Percentiles rank a stretch among this genome's conserved stretches.
These are phyloP conservation scores for Selenicereus undatus DNA, from an alignment of 148 eudicot genomes.

Conservation along the genomic window DNA sequence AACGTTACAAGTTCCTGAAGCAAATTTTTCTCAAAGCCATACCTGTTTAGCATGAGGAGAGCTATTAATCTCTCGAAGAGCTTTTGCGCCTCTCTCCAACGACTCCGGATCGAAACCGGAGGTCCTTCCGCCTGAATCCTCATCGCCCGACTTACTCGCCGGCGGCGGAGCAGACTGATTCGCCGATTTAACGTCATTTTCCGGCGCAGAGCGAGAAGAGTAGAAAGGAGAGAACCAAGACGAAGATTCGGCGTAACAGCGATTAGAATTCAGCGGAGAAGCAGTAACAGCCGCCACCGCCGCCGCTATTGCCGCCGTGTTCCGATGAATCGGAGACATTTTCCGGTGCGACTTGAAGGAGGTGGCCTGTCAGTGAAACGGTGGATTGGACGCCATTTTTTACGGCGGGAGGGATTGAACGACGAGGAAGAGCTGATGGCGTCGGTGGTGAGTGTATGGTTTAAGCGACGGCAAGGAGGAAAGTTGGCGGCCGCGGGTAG, in stretches of 20 bases:
- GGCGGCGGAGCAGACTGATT: conserved; percentile 14
- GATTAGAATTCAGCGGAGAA: conserved; percentile 32
- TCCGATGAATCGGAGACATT: conserved; percentile 49
- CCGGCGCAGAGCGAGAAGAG: conserved; percentile 32
- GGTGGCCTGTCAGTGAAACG: not conserved
- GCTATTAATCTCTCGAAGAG: conserved; percentile 66
- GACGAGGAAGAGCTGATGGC: not conserved
- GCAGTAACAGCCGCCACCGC: conserved; percentile 48
- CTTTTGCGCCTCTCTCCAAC: conserved; percentile 80
- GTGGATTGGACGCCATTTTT: conserved; percentile 2
- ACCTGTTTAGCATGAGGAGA: conserved; percentile 67
- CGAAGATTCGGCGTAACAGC: conserved; percentile 48
- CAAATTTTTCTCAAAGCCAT: not conserved
- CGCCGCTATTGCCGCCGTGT: conserved; percentile 40
- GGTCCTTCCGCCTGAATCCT: conserved; percentile 37
- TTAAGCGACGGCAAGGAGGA: not conserved
- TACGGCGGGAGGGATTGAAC: not conserved
- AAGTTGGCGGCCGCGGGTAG: not conserved
- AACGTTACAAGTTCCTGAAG: not conserved
- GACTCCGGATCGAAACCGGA: conserved; percentile 69
- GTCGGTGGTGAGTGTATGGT: conserved; percentile 24
- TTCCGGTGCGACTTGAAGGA: not conserved
- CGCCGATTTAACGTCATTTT: conserved; percentile 16
- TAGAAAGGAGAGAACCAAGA: conserved; percentile 57
- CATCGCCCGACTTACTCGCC: conserved; percentile 26